Evolutionary conservation across 331 rosid species (phyloP).

Genomic region (Acacia concinna): DNA sequence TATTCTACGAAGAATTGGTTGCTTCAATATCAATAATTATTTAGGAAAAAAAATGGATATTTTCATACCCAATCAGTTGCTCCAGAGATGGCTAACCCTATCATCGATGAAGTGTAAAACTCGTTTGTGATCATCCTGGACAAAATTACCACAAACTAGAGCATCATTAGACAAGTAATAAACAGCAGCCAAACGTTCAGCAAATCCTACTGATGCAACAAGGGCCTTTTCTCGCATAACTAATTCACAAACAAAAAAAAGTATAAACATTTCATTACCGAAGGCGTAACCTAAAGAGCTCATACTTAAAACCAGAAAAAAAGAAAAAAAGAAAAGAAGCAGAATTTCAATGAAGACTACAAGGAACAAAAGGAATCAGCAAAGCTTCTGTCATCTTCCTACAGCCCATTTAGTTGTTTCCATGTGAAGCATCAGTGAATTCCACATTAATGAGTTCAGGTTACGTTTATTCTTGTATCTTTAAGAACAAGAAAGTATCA

Average conservation of each 20-base stretch:
- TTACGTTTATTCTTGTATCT: background rate
- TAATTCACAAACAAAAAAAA: background rate
- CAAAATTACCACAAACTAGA: slow-evolving; percentile 20
- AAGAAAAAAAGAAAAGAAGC: too few species aligned
- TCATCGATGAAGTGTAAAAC: slow-evolving; percentile 67
- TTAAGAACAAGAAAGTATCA: background rate
- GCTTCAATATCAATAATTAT: background rate
- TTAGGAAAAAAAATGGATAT: background rate
- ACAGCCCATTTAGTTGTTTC: background rate
- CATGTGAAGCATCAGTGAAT: background rate
- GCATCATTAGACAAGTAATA: background rate
- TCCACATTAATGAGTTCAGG: background rate
- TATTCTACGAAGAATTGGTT: background rate
- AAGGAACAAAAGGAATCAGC: background rate
- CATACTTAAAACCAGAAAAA: too few species aligned
- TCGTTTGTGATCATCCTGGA: slow-evolving; percentile 85
- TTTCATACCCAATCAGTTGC: slow-evolving; percentile 81
- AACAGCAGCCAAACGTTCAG: background rate
- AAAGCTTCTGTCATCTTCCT: background rate
- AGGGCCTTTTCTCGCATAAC: background rate
- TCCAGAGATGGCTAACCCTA: slow-evolving; percentile 82
- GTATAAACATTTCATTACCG: background rate
- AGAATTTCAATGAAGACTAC: background rate
- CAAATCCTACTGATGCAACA: background rate
- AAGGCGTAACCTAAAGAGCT: background rate